phyloP scores from a whole-genome alignment of 352 stramenopile genomes.

The Phytophthora pini region DNA sequence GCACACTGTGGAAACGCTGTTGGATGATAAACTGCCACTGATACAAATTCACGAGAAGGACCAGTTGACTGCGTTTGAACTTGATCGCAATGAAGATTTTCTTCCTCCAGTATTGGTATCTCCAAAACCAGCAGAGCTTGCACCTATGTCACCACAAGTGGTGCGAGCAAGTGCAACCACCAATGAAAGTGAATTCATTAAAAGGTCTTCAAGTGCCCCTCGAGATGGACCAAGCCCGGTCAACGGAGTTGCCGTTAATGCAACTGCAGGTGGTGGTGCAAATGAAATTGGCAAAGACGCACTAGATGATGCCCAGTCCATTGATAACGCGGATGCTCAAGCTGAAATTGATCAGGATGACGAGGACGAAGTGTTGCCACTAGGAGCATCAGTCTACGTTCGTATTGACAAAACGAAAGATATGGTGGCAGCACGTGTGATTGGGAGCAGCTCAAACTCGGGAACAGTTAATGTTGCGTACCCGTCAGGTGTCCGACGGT shows the following conservation, averaged over 20 bases:
- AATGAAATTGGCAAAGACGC: slow-evolving; percentile 2
- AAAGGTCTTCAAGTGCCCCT: neutral
- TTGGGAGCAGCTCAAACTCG: slow-evolving; percentile 62
- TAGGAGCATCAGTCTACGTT: slow-evolving; percentile 70
- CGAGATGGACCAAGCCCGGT: neutral
- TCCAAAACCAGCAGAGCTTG: neutral
- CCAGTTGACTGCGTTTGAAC: slow-evolving; percentile 73
- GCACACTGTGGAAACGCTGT: slow-evolving; percentile 69
- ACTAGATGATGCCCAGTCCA: neutral
- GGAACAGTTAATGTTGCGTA: slow-evolving; percentile 76
- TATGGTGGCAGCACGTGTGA: slow-evolving; percentile 65
- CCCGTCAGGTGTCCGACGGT: slow-evolving; percentile 59
- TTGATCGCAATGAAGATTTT: slow-evolving; percentile 49
- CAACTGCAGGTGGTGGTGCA: neutral
- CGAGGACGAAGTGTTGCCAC: slow-evolving; percentile 42
- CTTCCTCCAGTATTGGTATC: slow-evolving; percentile 14
- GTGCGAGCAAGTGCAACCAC: neutral
- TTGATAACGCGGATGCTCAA: neutral
- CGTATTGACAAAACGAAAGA: slow-evolving; percentile 71
- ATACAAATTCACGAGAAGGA: slow-evolving; percentile 82
- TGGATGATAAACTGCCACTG: slow-evolving; percentile 70
- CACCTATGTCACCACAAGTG: neutral
- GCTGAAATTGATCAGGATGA: slow-evolving; percentile 29
- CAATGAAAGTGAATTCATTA: neutral
- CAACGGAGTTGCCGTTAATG: slow-evolving; percentile 3